A percentile compares a stretch with the other conserved stretches of the same genome.
phyloP scores from a whole-genome alignment of 441 rosid species.

The Euphorbia celastroides region DNA sequence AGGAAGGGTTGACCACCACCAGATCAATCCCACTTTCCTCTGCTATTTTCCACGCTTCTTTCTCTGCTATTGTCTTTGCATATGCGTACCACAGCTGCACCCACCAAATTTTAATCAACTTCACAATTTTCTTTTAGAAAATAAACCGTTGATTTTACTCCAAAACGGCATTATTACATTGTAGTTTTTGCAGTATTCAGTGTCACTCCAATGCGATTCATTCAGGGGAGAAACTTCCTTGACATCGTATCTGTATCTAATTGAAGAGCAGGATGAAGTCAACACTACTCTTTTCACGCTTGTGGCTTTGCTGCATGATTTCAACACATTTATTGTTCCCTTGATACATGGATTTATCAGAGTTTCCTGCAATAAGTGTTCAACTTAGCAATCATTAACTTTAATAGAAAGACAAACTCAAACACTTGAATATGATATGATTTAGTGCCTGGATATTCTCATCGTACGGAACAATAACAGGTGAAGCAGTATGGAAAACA shows the following conservation, averaged over 20 bases:
- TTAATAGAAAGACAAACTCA: too few species aligned
- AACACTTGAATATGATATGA: not conserved
- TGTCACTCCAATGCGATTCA: slow-evolving; percentile 75
- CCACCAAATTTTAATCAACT: too few species aligned
- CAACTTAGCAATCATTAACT: too few species aligned
- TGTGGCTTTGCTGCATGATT: slow-evolving; percentile 44
- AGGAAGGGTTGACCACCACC: slow-evolving; percentile 69
- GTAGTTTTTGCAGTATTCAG: slow-evolving; percentile 59
- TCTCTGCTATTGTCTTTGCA: slow-evolving; percentile 60
- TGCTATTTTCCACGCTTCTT: slow-evolving; percentile 74
- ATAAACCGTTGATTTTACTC: not conserved
- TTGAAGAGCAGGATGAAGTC: slow-evolving; percentile 71
- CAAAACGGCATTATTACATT: slow-evolving; percentile 27
- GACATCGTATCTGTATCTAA: slow-evolving; percentile 49
- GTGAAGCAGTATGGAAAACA: slow-evolving; percentile 86
- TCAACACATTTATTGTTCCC: slow-evolving; percentile 68
- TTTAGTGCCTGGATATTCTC: slow-evolving; percentile 43
- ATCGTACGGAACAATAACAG: slow-evolving; percentile 58
- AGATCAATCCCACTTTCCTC: slow-evolving; percentile 53
- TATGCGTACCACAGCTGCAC: slow-evolving; percentile 67
- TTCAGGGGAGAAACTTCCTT: slow-evolving; percentile 48
- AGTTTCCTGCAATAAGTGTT: slow-evolving; percentile 30
- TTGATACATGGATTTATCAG: slow-evolving; percentile 69
- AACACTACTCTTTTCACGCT: slow-evolving; percentile 60
- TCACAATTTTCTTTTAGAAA: too few species aligned